Conservation (phyloP, 78 protist species). For the Emiliania huxleyi region DNA sequence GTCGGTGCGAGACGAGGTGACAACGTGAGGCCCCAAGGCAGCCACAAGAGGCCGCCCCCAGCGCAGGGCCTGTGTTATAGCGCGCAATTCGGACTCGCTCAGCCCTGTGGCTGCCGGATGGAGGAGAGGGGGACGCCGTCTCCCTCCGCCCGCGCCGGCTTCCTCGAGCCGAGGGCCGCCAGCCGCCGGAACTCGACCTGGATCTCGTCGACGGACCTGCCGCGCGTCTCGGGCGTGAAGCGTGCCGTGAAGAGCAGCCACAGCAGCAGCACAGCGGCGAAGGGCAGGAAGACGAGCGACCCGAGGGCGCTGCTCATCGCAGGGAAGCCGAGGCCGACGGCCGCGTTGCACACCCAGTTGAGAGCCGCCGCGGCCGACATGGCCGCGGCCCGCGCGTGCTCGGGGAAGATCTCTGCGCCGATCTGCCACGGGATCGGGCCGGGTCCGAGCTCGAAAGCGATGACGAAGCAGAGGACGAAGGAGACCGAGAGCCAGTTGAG, state of each 20-base stretch:
- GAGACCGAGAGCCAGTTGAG: neutral
- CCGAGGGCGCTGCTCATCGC: neutral
- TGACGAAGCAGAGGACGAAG: neutral
- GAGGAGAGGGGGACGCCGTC: too few relatives aligned
- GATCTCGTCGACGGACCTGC: neutral
- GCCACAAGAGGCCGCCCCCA: too few relatives aligned
- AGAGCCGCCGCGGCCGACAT: neutral
- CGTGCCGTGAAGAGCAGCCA: neutral
- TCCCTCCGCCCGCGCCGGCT: too few relatives aligned
- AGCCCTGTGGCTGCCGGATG: too few relatives aligned
- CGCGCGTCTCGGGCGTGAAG: neutral
- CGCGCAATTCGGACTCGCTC: too few relatives aligned
- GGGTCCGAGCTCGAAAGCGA: neutral
- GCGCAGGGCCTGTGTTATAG: too few relatives aligned
- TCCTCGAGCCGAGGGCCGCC: too few relatives aligned
- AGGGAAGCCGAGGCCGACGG: neutral
- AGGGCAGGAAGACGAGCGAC: neutral
- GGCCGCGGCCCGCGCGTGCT: neutral
- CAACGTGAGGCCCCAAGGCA: too few relatives aligned
- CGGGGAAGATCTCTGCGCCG: neutral
- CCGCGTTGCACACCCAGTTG: neutral
- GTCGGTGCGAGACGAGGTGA: too few relatives aligned
- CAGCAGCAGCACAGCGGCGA: neutral
- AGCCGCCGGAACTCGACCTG: neutral
- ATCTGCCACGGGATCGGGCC: neutral